Evolutionary conservation across 2,329 filamentous ascomycete genomes (phyloP).

Genomic region (Diplodia intermedia): DNA sequence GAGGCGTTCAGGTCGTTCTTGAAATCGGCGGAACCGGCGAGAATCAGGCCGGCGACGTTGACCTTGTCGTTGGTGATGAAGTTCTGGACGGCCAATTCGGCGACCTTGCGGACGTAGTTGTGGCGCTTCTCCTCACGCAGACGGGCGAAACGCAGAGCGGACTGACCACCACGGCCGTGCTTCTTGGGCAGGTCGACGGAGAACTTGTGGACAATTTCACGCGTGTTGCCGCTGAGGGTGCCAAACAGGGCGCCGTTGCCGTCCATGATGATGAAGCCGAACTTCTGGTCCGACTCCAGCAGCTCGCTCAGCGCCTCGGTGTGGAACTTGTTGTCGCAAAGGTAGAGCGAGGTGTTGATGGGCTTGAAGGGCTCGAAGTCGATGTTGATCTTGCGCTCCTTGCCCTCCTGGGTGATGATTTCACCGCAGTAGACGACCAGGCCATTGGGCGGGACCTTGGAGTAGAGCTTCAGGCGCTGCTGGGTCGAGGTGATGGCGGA

Average conservation of each 20-base stretch:
- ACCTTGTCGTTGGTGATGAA: conserved; percentile 99
- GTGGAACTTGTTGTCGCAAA: conserved; percentile 99
- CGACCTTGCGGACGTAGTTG: conserved; percentile 99
- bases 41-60: conserved; percentile 93
- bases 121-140: conserved; percentile 99
- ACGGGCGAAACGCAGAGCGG: conserved; percentile 98
- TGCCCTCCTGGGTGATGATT: conserved; percentile 98
- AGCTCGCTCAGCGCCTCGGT: conserved; percentile 96
- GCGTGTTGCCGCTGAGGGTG: conserved; percentile 94
- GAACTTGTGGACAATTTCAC: conserved; percentile 97
- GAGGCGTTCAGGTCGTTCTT: conserved; percentile 99
- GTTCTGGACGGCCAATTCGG: conserved; percentile 96
- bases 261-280: conserved; percentile 99
- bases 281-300: conserved; percentile 98
- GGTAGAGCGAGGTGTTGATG: conserved; percentile 98
- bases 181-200: conserved; percentile 99
- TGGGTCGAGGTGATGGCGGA: conserved; percentile 99
- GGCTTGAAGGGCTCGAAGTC: conserved; percentile 99
- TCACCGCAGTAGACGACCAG: conserved; percentile 99
- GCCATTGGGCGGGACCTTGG: conserved; percentile 97
- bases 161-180: conserved; percentile 99
- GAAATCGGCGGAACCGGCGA: conserved; percentile 98
- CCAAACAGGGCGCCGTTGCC: conserved; percentile 98
- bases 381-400: conserved; percentile 99
- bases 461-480: conserved; percentile 98